Conservation (phyloP, 2,329 filamentous ascomycete species). For the Dichotomopilus funicola region DNA sequence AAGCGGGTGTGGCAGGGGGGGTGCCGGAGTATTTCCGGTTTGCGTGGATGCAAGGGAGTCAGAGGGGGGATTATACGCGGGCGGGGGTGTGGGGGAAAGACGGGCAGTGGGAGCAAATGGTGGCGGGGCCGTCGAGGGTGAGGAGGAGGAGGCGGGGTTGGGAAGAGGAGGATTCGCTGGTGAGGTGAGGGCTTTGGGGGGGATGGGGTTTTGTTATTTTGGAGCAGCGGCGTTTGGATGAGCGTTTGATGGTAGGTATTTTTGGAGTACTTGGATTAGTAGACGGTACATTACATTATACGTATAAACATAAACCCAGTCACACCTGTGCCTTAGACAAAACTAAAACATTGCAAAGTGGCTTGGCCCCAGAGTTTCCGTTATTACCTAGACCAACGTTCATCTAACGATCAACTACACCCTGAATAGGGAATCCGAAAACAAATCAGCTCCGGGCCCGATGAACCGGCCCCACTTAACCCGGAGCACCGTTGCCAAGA, state of each 20-base stretch:
- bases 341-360: too few species aligned
- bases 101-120: slow-evolving; percentile 61
- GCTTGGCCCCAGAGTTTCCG: too few species aligned
- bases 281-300: too few species aligned
- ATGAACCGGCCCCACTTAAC: too few species aligned
- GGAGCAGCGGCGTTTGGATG: neutral
- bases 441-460: too few species aligned
- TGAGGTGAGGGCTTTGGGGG: neutral
- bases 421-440: too few species aligned
- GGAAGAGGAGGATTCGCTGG: neutral
- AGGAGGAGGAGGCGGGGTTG: slow-evolving; percentile 22
- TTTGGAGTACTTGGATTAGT: too few species aligned
- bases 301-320: too few species aligned
- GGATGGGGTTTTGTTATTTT: neutral
- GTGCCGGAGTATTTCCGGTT: slow-evolving; percentile 70
- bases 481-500: too few species aligned
- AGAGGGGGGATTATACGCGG: slow-evolving; percentile 64
- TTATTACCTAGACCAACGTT: too few species aligned
- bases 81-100: slow-evolving; percentile 63
- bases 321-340: too few species aligned
- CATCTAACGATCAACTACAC: too few species aligned
- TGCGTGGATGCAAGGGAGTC: slow-evolving; percentile 61
- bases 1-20: slow-evolving; percentile 19
- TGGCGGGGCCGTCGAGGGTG: slow-evolving; percentile 51
- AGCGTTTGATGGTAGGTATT: neutral